phyloP scores from a whole-genome alignment of 2,329 filamentous ascomycete genomes.

The Dactylellina leptospora region DNA sequence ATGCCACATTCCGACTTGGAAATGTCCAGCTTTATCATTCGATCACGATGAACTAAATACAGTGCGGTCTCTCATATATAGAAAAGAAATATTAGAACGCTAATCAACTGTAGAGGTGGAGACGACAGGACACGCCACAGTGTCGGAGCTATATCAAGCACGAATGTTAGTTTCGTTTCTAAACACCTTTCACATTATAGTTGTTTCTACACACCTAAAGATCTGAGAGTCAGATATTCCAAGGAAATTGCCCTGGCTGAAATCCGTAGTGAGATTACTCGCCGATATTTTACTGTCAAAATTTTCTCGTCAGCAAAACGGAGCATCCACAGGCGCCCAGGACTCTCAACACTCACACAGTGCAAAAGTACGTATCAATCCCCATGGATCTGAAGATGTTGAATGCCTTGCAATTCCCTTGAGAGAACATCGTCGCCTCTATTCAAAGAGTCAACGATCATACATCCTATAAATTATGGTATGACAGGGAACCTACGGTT shows the following conservation, averaged over 20 bases:
- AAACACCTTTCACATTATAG: neutral
- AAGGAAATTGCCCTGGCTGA: neutral
- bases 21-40: too few relatives aligned
- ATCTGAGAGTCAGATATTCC: slow-evolving; percentile 15
- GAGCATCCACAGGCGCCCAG: neutral
- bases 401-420: slow-evolving; percentile 13
- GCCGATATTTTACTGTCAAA: slow-evolving; percentile 2
- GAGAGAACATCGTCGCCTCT: neutral
- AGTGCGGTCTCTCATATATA: too few relatives aligned
- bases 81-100: too few relatives aligned
- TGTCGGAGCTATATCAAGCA: slow-evolving; percentile 3
- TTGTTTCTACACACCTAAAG: slow-evolving; percentile 2
- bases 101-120: neutral
- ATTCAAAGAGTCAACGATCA: neutral
- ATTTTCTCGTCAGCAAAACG: neutral
- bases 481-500: neutral
- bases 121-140: slow-evolving; percentile 3
- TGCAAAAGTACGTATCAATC: slow-evolving; percentile 18
- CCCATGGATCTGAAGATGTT: slow-evolving; percentile 9
- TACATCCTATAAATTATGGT: neutral
- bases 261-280: slow-evolving; percentile 6
- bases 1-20: neutral
- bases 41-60: too few relatives aligned
- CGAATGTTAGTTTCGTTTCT: too few relatives aligned
- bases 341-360: neutral